These are phyloP conservation scores for Cyclotella baltica DNA, from an alignment of 108 stramenopile species.

Conservation along the genomic window DNA sequence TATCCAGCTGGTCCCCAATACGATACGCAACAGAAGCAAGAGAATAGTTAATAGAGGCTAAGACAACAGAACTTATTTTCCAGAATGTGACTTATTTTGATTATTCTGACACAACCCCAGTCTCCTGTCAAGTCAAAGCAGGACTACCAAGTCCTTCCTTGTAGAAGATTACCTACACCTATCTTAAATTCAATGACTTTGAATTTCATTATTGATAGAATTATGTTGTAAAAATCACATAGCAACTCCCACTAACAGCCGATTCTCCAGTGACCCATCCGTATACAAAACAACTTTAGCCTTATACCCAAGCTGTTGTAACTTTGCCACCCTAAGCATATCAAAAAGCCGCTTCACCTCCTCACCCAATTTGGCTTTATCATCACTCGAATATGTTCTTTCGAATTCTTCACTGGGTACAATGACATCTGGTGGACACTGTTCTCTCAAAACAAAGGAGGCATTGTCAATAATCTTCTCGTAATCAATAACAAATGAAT, in stretches of 20 bases:
- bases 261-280: constrained; percentile 31
- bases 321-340: constrained; percentile 4
- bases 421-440: not conserved
- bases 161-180: no score
- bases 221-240: no score
- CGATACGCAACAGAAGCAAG: no score
- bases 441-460: not conserved
- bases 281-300: constrained; percentile 35
- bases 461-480: not conserved
- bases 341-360: constrained; percentile 31
- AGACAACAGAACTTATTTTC: no score
- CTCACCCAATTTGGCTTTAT: constrained; percentile 20
- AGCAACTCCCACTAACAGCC: constrained; percentile 2
- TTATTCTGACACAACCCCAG: no score
- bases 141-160: no score
- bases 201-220: no score
- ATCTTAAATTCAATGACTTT: no score
- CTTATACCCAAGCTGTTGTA: constrained; percentile 31
- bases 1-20: no score
- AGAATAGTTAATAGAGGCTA: no score
- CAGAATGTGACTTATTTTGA: no score
- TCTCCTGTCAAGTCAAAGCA: no score
- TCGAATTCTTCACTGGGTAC: constrained; percentile 34
- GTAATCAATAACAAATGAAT: not conserved
- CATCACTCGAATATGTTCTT: constrained; percentile 20